Conservation (phyloP, 805 yeast genomes). For the Wickerhamiella kurtzmanii region DNA sequence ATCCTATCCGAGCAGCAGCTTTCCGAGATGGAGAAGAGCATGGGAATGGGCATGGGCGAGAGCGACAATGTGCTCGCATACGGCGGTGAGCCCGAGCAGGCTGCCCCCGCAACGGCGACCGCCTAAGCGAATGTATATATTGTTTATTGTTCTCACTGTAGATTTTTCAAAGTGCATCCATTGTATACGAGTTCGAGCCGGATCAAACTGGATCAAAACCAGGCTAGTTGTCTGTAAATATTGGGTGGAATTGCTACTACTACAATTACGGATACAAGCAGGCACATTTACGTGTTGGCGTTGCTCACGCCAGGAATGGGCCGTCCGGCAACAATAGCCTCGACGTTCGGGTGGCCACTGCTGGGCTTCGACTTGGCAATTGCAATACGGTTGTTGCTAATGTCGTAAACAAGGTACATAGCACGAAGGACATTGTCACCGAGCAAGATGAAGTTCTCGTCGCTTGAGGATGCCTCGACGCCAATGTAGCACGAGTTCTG, state of each 20-base stretch:
- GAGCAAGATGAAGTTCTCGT: constrained; percentile 31
- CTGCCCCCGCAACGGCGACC: constrained; percentile 22
- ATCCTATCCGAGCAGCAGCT: constrained; percentile 87
- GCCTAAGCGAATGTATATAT: background rate
- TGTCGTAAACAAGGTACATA: constrained; percentile 50
- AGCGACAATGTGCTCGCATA: constrained; percentile 22
- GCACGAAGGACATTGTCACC: constrained; percentile 53
- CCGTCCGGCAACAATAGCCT: constrained; percentile 18
- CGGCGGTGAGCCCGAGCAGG: constrained; percentile 23
- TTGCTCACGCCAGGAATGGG: constrained; percentile 16
- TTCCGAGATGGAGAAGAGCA: constrained; percentile 85
- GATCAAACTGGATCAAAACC: too few species aligned
- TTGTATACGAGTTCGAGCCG: too few species aligned
- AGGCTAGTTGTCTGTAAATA: too few species aligned
- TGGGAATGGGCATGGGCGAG: constrained; percentile 25
- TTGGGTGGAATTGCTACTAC: too few species aligned
- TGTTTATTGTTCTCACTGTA: background rate
- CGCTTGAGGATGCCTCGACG: constrained; percentile 20
- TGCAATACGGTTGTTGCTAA: constrained; percentile 41
- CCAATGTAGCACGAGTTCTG: constrained; percentile 27
- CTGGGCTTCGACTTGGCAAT: constrained; percentile 33
- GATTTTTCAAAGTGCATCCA: too few species aligned
- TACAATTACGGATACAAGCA: background rate
- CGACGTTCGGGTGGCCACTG: constrained; percentile 16
- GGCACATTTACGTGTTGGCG: background rate